These are phyloP conservation scores for Dictyostelium brefeldianum DNA, from an alignment of 78 protist genomes.

Conservation along the genomic window DNA sequence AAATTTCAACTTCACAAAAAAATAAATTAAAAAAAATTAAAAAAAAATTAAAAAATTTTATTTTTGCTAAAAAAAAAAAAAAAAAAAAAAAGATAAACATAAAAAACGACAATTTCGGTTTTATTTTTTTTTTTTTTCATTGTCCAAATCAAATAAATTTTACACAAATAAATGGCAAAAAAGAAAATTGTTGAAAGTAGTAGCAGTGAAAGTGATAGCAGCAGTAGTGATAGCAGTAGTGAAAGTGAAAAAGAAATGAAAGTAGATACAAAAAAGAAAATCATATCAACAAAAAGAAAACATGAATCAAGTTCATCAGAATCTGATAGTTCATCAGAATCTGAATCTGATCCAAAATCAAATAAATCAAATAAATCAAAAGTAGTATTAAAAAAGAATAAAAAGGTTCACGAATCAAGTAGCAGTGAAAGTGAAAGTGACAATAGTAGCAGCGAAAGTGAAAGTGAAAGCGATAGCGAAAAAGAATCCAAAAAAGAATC, in stretches of 20 bases:
- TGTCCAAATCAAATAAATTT: no score
- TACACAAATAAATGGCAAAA: background rate
- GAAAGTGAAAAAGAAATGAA: background rate
- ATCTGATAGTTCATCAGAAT: background rate
- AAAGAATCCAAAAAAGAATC: background rate
- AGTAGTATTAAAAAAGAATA: background rate
- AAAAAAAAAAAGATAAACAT: no score
- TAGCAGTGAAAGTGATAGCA: background rate
- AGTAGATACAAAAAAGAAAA: background rate
- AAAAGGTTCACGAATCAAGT: background rate
- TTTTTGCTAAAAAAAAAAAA: no score
- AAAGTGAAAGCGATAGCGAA: background rate
- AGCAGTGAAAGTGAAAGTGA: background rate
- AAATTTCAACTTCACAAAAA: no score
- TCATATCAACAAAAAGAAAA: background rate
- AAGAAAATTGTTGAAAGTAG: background rate
- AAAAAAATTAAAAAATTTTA: no score
- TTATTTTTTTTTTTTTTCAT: no score
- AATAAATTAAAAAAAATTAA: no score
- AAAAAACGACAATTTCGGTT: no score
- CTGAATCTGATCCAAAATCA: background rate
- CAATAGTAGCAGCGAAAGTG: background rate
- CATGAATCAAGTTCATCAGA: conserved; percentile 9
- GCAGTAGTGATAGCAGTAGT: background rate
- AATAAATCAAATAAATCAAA: background rate